phyloP scores from a whole-genome alignment of 2,329 filamentous ascomycete genomes.

The Aspergillus puulaauensis region DNA sequence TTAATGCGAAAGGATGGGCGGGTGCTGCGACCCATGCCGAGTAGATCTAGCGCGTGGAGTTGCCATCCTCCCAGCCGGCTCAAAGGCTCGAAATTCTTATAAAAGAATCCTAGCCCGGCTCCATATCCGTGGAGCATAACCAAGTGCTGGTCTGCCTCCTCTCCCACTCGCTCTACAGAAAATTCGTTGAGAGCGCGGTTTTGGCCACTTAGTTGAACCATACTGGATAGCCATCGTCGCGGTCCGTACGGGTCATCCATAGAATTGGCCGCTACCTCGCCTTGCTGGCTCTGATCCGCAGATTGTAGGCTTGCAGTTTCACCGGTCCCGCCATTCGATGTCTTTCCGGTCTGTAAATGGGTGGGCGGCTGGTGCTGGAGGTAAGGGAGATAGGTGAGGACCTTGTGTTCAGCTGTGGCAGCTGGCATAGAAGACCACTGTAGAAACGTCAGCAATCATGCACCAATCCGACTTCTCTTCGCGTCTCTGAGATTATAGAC shows the following conservation, averaged over 20 bases:
- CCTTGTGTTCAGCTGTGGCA: slow-evolving; percentile 79
- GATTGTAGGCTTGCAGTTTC: slow-evolving; percentile 32
- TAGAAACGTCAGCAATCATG: slow-evolving; percentile 10
- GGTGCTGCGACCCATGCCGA: slow-evolving; percentile 89
- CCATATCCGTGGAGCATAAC: slow-evolving; percentile 98
- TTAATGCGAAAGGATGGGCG: slow-evolving; percentile 81
- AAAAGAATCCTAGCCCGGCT: slow-evolving; percentile 94
- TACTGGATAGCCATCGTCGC: slow-evolving; percentile 78
- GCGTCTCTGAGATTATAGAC: slow-evolving; percentile 30
- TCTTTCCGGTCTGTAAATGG: slow-evolving; percentile 62
- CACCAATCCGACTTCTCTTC: neutral
- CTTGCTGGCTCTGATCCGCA: slow-evolving; percentile 37
- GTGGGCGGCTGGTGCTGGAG: slow-evolving; percentile 67
- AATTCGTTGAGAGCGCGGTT: slow-evolving; percentile 90
- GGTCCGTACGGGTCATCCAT: slow-evolving; percentile 76
- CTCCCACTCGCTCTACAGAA: slow-evolving; percentile 78
- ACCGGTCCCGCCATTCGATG: slow-evolving; percentile 26
- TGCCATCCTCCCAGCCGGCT: slow-evolving; percentile 79
- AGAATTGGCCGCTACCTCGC: slow-evolving; percentile 50
- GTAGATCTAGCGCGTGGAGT: slow-evolving; percentile 88
- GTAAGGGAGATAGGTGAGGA: slow-evolving; percentile 82
- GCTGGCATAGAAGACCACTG: slow-evolving; percentile 87
- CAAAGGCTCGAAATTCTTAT: slow-evolving; percentile 92
- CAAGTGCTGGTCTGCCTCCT: slow-evolving; percentile 77
- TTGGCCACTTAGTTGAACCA: slow-evolving; percentile 82